Evolutionary conservation across 345 rosid species (phyloP), one percentile per base, ranked within the genome.

Genomic region (Nasturtium officinale): DNA sequence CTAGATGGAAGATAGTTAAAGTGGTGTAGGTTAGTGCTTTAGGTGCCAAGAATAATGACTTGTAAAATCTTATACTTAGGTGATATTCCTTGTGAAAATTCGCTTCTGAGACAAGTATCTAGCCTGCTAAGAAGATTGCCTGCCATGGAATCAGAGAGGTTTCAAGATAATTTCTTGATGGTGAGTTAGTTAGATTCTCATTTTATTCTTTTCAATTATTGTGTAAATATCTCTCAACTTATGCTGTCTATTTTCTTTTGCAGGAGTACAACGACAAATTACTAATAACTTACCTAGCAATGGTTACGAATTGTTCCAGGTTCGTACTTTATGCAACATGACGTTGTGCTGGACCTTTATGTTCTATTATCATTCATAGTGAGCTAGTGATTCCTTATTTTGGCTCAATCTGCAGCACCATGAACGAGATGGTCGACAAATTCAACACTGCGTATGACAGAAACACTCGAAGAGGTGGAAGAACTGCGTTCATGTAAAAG

Each of bases 301-400:
- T 90, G 96, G 76, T 95, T 78, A 95, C 97, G 51, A 95, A 88
- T 78, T 91, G 97, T 74, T 80, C 97, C 74, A 91, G 99, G 97
- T 91, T 83, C 60, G 65, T 57, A 47, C 35, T 61, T 29, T 46
- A 35, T 61, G 13, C 3, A 35, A 69, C 50, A 52, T 42, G 23
- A 23, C 5, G 7, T 48, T 21, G 5, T 50, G n/a, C 12, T 26
- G 38, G 21, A 51, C 42, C 32, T 35, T 40, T 58, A 52, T 52
- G 20, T 13, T 61, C 53, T 50, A 13, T 40, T 42, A 35, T 33
- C 40, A 26, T 69, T 29, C 11, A 18, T 33, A 15, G 57, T 33
- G 18, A 51, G 30, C 3, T 55, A 25, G 6, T n/a, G 54, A 9
- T 9, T 26, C 56, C 46, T 5, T 30, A 42, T 5, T 37, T 6